These are phyloP conservation scores for Chlorella sp. DNA, from an alignment of 139 green algal genomes.

Conservation along the genomic window DNA sequence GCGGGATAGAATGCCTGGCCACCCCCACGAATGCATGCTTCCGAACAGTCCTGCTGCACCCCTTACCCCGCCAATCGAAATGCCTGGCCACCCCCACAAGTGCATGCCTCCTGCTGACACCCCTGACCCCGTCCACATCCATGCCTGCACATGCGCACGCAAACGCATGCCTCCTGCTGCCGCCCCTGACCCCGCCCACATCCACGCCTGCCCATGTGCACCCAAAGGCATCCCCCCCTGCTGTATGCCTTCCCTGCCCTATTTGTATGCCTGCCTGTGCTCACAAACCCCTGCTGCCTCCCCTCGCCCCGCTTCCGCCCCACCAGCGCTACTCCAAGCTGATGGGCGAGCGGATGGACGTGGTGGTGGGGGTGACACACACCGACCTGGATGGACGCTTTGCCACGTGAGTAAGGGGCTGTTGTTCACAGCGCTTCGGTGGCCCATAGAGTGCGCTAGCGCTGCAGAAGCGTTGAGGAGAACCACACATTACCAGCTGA, in stretches of 20 bases:
- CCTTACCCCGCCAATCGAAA: background rate
- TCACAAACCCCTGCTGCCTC: background rate
- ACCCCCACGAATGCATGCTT: background rate
- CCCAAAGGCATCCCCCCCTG: no score
- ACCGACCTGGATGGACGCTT: slow-evolving; percentile 70
- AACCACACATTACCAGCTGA: no score
- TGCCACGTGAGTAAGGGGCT: slow-evolving; percentile 5
- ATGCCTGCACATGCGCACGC: no score
- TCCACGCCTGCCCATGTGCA: no score
- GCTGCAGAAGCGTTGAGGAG: no score
- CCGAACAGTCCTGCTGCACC: background rate
- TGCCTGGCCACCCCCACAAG: background rate
- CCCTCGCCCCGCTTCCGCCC: background rate
- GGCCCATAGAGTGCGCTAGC: no score
- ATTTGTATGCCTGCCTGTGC: no score
- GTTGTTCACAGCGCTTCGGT: no score
- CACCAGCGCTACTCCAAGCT: slow-evolving; percentile 43
- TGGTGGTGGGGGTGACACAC: slow-evolving; percentile 48
- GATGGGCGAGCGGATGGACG: slow-evolving; percentile 59
- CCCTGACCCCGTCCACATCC: background rate
- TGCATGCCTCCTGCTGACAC: background rate
- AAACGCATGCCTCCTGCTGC: background rate
- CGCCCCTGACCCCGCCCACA: no score
- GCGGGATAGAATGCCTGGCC: background rate
- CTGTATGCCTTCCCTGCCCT: no score